phyloP scores from a whole-genome alignment of 352 stramenopile species.

The Pythium brassicae region DNA sequence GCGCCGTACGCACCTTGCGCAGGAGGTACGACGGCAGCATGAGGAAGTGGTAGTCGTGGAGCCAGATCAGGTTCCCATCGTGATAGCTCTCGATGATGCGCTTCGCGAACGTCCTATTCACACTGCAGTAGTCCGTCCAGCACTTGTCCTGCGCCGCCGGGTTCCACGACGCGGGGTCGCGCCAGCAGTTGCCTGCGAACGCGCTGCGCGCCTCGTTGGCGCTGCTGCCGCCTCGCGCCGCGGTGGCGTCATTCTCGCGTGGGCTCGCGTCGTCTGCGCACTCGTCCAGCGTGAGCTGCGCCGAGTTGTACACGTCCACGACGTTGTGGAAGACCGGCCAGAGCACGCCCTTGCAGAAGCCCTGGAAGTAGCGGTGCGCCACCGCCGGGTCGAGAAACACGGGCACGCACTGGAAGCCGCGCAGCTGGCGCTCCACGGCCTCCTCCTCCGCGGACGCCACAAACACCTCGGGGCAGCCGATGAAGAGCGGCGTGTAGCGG shows the following conservation, averaged over 20 bases:
- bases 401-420: slow-evolving; percentile 92
- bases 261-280: slow-evolving; percentile 3
- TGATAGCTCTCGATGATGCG: slow-evolving; percentile 73
- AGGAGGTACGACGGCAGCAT: slow-evolving; percentile 96
- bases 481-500: slow-evolving; percentile 57
- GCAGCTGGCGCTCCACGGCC: slow-evolving; percentile 69
- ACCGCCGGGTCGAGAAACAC: slow-evolving; percentile 92
- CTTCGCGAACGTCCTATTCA: slow-evolving; percentile 57
- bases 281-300: slow-evolving; percentile 57
- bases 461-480: slow-evolving; percentile 76
- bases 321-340: slow-evolving; percentile 98
- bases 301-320: slow-evolving; percentile 93
- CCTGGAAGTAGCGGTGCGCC: slow-evolving; percentile 83
- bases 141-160: slow-evolving; percentile 70
- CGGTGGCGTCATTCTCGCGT: not conserved
- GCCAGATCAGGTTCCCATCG: slow-evolving; percentile 91
- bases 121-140: slow-evolving; percentile 76
- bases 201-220: slow-evolving; percentile 1
- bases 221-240: not conserved
- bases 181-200: slow-evolving; percentile 32
- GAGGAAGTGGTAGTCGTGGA: slow-evolving; percentile 98
- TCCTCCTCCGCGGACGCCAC: slow-evolving; percentile 50
- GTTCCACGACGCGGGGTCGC: slow-evolving; percentile 71
- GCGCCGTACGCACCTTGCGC: slow-evolving; percentile 84
- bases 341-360: slow-evolving; percentile 97